Evolutionary conservation across 768 basidiomycete species (phyloP).

Genomic region (Mycena olivaceomarginata): DNA sequence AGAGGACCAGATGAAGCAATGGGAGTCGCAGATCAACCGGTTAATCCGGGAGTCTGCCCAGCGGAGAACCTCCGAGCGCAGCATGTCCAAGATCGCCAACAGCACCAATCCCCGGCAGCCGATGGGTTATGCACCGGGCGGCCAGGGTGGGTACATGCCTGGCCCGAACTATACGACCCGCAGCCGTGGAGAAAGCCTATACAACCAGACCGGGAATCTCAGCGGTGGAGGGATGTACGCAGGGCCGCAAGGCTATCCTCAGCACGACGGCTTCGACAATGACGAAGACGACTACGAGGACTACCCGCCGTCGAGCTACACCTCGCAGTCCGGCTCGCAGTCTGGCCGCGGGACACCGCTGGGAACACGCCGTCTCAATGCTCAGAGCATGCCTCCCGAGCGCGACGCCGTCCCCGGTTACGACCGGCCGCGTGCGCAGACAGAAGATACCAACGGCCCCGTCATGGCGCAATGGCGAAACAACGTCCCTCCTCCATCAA

Average conservation of each 20-base stretch:
- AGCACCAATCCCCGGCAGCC: conserved; percentile 66
- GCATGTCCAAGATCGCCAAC: conserved; percentile 72
- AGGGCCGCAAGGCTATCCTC: conserved; percentile 75
- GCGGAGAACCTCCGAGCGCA: conserved; percentile 81
- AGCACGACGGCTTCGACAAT: conserved; percentile 79
- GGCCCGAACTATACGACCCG: conserved; percentile 50
- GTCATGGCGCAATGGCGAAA: conserved; percentile 80
- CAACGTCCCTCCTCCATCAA: conserved; percentile 63
- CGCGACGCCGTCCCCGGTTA: conserved; percentile 68
- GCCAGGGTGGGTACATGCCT: conserved; percentile 54
- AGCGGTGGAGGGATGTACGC: conserved; percentile 53
- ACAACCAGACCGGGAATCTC: conserved; percentile 58
- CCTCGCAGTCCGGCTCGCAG: conserved; percentile 57
- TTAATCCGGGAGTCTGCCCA: conserved; percentile 88
- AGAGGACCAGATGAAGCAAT: conserved; percentile 94
- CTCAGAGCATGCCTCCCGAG: conserved; percentile 76
- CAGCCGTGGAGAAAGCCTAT: conserved; percentile 59
- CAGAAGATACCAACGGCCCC: conserved; percentile 80
- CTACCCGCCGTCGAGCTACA: conserved; percentile 68
- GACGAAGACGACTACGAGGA: conserved; percentile 89
- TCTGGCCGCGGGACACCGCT: conserved; percentile 85
- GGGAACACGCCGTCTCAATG: conserved; percentile 73
- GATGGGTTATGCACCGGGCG: conserved; percentile 50
- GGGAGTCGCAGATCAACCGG: conserved; percentile 93
- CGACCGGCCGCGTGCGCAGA: conserved; percentile 79